Percentiles rank a stretch among this genome's conserved stretches.
These are phyloP conservation scores for Obelidium mucronatum DNA, from an alignment of 192 early-diverging fungal species.

Conservation along the genomic window DNA sequence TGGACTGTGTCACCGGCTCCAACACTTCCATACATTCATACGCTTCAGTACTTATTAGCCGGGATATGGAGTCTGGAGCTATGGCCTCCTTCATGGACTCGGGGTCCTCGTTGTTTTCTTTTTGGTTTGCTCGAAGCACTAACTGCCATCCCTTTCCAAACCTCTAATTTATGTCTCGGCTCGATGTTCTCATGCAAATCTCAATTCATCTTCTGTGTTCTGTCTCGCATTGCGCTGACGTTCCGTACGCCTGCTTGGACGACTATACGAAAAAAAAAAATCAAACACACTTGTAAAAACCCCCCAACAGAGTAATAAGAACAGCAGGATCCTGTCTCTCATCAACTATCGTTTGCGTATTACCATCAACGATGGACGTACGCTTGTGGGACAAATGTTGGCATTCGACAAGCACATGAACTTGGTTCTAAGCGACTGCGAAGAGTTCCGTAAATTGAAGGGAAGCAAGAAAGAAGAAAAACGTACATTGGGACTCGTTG, in stretches of 20 bases:
- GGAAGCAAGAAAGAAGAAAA: constrained; percentile 87
- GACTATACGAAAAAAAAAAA: background rate
- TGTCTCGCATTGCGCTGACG: background rate
- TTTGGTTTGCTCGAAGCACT: background rate
- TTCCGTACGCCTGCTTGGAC: background rate
- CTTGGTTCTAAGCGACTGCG: constrained; percentile 94
- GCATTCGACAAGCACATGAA: constrained; percentile 99
- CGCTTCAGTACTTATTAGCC: background rate
- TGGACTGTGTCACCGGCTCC: no score
- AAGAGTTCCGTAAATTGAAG: constrained; percentile 94
- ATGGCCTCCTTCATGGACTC: background rate
- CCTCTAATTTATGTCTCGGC: no score
- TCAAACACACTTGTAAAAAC: background rate
- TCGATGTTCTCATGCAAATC: background rate
- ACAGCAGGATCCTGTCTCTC: constrained; percentile 88
- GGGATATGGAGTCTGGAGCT: background rate
- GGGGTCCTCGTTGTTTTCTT: background rate
- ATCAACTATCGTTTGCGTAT: constrained; percentile 95
- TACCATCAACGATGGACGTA: constrained; percentile 89
- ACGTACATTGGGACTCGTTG: constrained; percentile 90
- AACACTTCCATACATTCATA: background rate
- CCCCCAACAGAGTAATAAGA: constrained; percentile 26
- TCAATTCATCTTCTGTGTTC: background rate
- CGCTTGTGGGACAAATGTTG: constrained; percentile 96
- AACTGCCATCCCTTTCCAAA: no score